phyloP scores from a whole-genome alignment of 768 basidiomycete genomes.

The Mycena vitilis region DNA sequence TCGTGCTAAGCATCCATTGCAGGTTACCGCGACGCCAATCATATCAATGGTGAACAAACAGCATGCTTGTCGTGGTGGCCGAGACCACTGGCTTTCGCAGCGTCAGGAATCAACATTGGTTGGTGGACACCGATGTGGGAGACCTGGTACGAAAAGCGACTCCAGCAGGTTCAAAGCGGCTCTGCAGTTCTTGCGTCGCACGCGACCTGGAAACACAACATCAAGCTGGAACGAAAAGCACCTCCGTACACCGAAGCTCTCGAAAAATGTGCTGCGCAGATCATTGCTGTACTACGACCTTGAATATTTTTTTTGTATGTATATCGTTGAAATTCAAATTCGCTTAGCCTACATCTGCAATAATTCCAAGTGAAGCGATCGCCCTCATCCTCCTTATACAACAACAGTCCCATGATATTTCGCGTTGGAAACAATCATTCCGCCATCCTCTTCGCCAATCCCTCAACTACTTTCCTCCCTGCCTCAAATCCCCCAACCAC shows the following conservation, averaged over 20 bases:
- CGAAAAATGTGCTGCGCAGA: background rate
- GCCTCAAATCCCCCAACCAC: background rate
- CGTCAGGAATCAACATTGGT: conserved; percentile 31
- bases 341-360: background rate
- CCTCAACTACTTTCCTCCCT: background rate
- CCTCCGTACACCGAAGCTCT: background rate
- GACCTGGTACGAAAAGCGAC: conserved; percentile 36
- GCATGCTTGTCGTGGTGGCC: conserved; percentile 37
- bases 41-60: conserved; percentile 27
- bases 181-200: background rate
- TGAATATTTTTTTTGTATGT: background rate
- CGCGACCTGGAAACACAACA: conserved; percentile 9
- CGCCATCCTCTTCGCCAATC: background rate
- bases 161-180: conserved; percentile 25
- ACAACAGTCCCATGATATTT: no score
- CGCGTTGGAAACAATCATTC: background rate
- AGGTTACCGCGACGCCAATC: background rate
- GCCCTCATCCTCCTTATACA: background rate
- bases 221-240: background rate
- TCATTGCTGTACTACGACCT: background rate
- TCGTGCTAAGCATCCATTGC: background rate
- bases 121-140: conserved; percentile 40
- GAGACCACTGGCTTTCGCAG: conserved; percentile 30
- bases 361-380: background rate
- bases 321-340: background rate